phyloP scores from a whole-genome alignment of 345 rosid species.

The Citrus maxima region DNA sequence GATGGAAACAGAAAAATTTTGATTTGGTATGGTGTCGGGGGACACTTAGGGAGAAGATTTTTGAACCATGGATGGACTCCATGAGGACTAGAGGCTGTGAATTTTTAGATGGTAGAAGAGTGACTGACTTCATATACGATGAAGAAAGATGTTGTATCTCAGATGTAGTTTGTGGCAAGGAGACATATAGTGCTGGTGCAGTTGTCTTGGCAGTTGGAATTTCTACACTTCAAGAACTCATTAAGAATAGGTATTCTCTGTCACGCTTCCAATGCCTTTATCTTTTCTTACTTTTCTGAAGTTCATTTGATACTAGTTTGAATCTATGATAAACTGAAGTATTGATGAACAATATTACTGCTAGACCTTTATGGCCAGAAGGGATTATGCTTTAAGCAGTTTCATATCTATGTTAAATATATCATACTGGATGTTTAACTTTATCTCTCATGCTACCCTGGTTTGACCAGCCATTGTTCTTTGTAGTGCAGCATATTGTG shows the following conservation, averaged over 20 bases:
- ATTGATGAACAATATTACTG: not conserved
- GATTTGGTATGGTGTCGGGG: constrained; percentile 50
- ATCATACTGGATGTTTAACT: not conserved
- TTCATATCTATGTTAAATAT: not conserved
- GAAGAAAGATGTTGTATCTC: constrained; percentile 47
- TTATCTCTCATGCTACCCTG: constrained; percentile 3
- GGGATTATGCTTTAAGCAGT: not conserved
- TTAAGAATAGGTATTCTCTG: constrained; percentile 43
- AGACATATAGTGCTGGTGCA: constrained; percentile 42
- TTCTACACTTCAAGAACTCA: constrained; percentile 45
- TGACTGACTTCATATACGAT: constrained; percentile 33
- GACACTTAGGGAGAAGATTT: constrained; percentile 38
- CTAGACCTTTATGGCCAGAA: not conserved
- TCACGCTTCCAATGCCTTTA: not conserved
- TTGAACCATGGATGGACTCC: constrained; percentile 48
- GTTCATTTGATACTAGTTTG: not conserved
- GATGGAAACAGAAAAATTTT: constrained; percentile 41
- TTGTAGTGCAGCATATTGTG: constrained; percentile 49
- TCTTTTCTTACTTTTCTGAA: not conserved
- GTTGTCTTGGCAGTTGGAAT: constrained; percentile 53
- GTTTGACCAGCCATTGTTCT: constrained; percentile 29
- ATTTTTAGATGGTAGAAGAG: constrained; percentile 30
- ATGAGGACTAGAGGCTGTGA: constrained; percentile 42
- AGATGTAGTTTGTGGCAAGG: constrained; percentile 42
- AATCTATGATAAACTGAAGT: not conserved